Evolutionary conservation across 257 asterid genomes (phyloP).

Genomic region (Leonotis leonurus): DNA sequence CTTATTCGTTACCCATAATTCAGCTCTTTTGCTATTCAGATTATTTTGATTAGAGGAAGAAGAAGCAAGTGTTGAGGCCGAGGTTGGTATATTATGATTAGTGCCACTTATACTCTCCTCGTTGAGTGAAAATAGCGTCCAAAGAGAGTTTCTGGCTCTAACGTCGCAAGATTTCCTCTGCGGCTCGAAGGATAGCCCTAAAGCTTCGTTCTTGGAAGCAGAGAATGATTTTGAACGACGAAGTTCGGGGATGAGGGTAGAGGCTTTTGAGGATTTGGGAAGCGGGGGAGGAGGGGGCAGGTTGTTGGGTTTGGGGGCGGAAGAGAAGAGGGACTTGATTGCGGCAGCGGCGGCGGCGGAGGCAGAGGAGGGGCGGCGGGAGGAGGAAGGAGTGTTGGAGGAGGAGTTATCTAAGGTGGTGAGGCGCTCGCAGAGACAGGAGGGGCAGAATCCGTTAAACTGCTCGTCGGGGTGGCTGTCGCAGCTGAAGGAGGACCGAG

Average conservation of each 20-base stretch:
- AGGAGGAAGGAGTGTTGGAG: constrained; percentile 54
- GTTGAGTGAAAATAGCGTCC: constrained; percentile 49
- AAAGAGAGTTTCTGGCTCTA: constrained; percentile 60
- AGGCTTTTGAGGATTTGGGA: constrained; percentile 40
- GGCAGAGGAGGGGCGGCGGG: constrained; percentile 71
- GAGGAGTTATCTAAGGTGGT: constrained; percentile 59
- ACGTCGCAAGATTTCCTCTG: constrained; percentile 90
- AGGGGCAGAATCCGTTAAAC: constrained; percentile 82
- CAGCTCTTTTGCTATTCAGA: constrained; percentile 16
- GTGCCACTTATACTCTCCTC: constrained; percentile 23
- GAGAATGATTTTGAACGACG: constrained; percentile 84
- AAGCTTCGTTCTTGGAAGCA: constrained; percentile 73
- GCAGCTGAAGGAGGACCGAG: constrained; percentile 81
- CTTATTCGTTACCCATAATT: constrained; percentile 23
- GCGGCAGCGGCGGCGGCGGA: constrained; percentile 63
- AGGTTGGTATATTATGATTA: constrained; percentile 11
- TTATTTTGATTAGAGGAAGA: constrained; percentile 21
- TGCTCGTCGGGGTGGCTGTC: constrained; percentile 79
- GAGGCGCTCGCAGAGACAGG: constrained; percentile 87
- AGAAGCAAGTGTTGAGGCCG: constrained; percentile 12
- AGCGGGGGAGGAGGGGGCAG: constrained; percentile 36
- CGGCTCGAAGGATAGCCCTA: constrained; percentile 61
- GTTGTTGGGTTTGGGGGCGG: constrained; percentile 19
- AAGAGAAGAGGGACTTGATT: constrained; percentile 55
- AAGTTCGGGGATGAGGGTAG: constrained; percentile 57